Base-by-base conservation (phyloP, 495 filamentous ascomycete species). In the Aspergillus cristatus region DNA sequence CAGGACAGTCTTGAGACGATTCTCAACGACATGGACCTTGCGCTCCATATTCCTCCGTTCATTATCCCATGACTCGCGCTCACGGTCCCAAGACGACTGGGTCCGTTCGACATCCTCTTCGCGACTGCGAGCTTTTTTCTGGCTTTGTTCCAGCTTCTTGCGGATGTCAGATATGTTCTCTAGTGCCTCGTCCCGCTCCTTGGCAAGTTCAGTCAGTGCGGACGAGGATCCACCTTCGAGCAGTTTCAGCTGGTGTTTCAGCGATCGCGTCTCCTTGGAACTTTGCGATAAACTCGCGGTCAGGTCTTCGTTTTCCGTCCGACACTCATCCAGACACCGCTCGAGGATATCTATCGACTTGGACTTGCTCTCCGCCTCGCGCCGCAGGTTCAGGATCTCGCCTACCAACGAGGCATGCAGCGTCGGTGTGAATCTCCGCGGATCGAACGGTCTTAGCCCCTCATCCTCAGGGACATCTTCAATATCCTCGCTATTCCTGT, bases 371-470 rank as follows among this genome's bases (percentile, higher is more conserved):
- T 97, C 91, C 37, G 95, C 73, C 41, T 97, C 93, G 31, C 91
- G 71, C 3, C 87, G 78, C 31, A 99, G 59, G 1, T 78, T 76
- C 16, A 97, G 72, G 42, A 98, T 98, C 56, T 98, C 90, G 0
- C 90, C 86, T 5, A 98, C 89, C 6, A 98, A 71, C 32, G 84
- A 95, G 11, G 91, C 91, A 62, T 96, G 93, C 14, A 97, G 71
- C 1, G 88, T 96, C 3, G 91, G 91, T 4, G 91, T 97, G 49
- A 99, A 95, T 14, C 90, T 73, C 35, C 88, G 78, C 5, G 91
- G 84, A 51, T 97, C 90, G 14, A 94, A 67, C 13, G 85, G 76
- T 14, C 84, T 84, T 32, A 89, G 74, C 41, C 67, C 78, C 38
- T 93, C 83, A 37, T 89, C 81, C 41, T 72, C 76, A 8, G 60